Conservation (phyloP, 345 rosid genomes). For the Eucalyptus albens region DNA sequence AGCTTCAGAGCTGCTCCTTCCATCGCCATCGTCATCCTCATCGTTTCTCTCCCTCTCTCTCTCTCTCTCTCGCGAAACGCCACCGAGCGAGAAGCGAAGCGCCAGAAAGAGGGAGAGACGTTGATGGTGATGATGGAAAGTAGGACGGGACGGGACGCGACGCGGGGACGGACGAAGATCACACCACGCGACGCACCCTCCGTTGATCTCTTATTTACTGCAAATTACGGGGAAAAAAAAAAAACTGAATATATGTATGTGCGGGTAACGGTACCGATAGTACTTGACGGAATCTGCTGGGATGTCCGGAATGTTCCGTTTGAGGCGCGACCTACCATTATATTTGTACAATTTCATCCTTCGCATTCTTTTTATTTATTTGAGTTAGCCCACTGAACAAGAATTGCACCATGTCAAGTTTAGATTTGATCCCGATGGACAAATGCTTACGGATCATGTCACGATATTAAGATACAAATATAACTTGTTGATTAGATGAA, state of each 20-base stretch:
- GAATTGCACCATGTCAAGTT: not conserved
- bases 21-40: not conserved
- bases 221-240: not conserved
- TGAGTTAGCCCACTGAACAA: no score
- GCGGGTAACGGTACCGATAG: not conserved
- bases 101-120: not conserved
- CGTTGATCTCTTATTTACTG: not conserved
- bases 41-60: not conserved
- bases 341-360: not conserved
- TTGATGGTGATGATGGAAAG: not conserved
- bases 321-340: not conserved
- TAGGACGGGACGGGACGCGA: not conserved
- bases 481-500: not conserved
- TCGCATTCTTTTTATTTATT: not conserved
- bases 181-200: not conserved
- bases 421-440: not conserved
- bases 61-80: not conserved
- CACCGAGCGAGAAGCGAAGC: not conserved
- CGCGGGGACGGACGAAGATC: not conserved
- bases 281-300: not conserved
- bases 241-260: not conserved
- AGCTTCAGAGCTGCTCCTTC: constrained; percentile 48
- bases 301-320: not conserved
- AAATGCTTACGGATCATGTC: not conserved
- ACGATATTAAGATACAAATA: not conserved